Percentiles rank a stretch among this genome's conserved stretches.
These are phyloP conservation scores for Thielaviopsis punctulata DNA, from an alignment of 2,329 filamentous ascomycete genomes.

Conservation along the genomic window DNA sequence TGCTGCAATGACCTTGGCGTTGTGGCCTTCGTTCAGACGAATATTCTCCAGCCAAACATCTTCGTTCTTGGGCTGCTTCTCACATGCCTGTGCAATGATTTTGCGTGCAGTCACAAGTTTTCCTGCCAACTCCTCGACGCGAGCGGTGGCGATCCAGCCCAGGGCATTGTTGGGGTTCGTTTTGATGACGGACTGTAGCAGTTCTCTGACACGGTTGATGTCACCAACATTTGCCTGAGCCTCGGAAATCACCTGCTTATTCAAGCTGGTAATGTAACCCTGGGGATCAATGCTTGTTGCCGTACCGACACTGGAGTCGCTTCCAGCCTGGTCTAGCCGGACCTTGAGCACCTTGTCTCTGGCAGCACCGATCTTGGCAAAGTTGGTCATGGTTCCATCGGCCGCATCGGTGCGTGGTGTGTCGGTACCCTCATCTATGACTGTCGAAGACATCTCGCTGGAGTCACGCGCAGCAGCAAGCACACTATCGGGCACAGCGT, in stretches of 20 bases:
- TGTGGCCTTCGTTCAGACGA: constrained; percentile 74
- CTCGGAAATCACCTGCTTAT: constrained; percentile 62
- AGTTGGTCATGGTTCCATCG: constrained; percentile 93
- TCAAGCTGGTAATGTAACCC: constrained; percentile 85
- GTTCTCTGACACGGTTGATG: constrained; percentile 78
- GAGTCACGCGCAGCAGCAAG: constrained; percentile 70
- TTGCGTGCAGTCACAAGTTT: constrained; percentile 80
- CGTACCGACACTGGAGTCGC: constrained; percentile 55
- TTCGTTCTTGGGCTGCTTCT: constrained; percentile 82
- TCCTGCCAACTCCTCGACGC: constrained; percentile 81
- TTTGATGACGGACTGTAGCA: constrained; percentile 93
- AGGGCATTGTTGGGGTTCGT: constrained; percentile 90
- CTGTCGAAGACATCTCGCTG: constrained; percentile 68
- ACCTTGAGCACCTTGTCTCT: constrained; percentile 91
- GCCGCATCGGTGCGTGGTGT: constrained; percentile 24
- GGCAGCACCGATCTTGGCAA: constrained; percentile 90
- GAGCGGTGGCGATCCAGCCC: constrained; percentile 87
- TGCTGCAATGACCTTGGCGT: constrained; percentile 88
- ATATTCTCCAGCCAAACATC: constrained; percentile 96
- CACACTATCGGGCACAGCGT: constrained; percentile 92
- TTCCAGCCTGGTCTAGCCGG: constrained; percentile 58
- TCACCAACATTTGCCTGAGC: constrained; percentile 78
- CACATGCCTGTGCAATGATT: constrained; percentile 73
- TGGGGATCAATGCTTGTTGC: constrained; percentile 86
- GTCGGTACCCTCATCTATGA: constrained; percentile 51